Percentiles rank a stretch among this genome's conserved stretches.
Conservation (phyloP, 257 asterid species). For the Solanum pinnatisectum region DNA sequence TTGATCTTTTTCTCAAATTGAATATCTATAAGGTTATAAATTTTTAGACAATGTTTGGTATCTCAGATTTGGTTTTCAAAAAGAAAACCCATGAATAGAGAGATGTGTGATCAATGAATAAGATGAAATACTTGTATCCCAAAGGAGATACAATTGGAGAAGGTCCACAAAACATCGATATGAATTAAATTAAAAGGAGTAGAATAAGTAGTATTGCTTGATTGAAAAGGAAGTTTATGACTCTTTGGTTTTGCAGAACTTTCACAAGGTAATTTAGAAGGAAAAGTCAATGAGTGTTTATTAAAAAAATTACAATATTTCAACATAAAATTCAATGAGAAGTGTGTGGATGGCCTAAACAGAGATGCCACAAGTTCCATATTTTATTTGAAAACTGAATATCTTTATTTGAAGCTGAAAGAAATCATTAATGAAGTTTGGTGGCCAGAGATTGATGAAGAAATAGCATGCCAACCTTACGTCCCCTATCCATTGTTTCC, state of each 20-base stretch:
- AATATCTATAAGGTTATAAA: neutral
- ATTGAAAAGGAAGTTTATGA: neutral
- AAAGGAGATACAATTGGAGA: neutral
- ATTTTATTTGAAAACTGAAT: neutral
- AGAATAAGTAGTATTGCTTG: neutral
- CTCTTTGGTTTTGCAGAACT: neutral
- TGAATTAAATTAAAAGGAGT: neutral
- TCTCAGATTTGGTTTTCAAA: neutral
- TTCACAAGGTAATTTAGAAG: neutral
- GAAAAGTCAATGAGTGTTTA: neutral
- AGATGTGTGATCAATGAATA: neutral
- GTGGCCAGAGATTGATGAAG: neutral
- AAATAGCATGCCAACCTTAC: neutral
- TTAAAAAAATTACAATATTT: neutral
- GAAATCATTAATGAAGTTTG: neutral
- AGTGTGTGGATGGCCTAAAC: neutral
- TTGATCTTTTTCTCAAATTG: neutral
- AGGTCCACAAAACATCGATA: neutral
- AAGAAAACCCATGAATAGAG: neutral
- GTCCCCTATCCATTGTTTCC: neutral
- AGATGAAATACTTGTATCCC: neutral
- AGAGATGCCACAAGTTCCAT: neutral
- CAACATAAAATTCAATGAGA: neutral
- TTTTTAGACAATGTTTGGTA: neutral
- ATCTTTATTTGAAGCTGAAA: too few relatives aligned